Evolutionary conservation across 176 grass and related monocot species (phyloP).

Genomic region (Avena eriantha): DNA sequence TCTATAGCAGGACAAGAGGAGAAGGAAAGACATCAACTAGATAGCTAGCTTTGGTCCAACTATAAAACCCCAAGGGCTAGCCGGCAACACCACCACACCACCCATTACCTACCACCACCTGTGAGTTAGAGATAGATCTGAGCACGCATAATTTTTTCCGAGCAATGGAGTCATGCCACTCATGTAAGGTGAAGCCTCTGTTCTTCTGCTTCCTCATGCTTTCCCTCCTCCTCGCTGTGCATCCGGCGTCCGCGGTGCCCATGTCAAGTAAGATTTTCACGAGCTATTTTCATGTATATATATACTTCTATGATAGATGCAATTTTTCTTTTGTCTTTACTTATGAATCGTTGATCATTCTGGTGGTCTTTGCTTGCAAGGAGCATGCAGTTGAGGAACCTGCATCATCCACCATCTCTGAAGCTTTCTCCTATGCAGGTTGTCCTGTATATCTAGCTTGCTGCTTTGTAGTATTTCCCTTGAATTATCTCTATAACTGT

Average conservation of each 20-base stretch:
- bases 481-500: background rate
- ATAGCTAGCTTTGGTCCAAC: conserved; percentile 9
- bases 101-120: background rate
- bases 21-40: background rate
- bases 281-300: background rate
- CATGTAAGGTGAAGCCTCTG: background rate
- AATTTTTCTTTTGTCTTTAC: background rate
- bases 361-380: conserved; percentile 10
- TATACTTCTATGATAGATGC: too few species aligned
- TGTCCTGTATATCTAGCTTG: background rate
- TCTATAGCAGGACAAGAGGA: background rate
- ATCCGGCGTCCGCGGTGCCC: conserved; percentile 39
- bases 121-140: background rate
- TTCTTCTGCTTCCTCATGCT: conserved; percentile 13
- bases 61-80: conserved; percentile 46
- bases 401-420: background rate
- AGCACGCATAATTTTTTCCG: background rate
- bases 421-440: conserved; percentile 30
- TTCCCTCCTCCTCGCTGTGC: background rate
- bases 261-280: conserved; percentile 35
- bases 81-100: background rate
- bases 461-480: too few species aligned
- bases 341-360: background rate
- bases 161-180: conserved; percentile 32
- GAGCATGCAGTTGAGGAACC: conserved; percentile 18